These are phyloP conservation scores for Schizophyllum amplum DNA, from an alignment of 1,284 basidiomycete genomes.

Conservation along the genomic window DNA sequence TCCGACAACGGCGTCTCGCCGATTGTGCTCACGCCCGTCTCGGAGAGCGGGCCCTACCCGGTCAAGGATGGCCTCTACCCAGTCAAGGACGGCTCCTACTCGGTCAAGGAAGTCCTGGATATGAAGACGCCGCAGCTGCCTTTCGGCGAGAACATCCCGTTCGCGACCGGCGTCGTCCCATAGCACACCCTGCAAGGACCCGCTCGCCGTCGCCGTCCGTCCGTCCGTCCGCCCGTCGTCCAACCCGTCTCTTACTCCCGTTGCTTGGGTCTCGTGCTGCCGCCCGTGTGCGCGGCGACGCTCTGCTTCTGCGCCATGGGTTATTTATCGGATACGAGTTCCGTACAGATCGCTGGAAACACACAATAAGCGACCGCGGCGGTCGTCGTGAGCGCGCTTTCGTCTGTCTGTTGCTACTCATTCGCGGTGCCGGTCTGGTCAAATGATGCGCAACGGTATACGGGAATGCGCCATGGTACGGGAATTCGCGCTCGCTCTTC, in stretches of 20 bases:
- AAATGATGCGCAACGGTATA: background rate
- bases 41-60: constrained; percentile 23
- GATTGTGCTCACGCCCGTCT: constrained; percentile 20
- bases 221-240: no score
- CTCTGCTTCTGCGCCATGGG: constrained; percentile 4
- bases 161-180: constrained; percentile 46
- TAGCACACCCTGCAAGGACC: no score
- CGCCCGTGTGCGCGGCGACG: background rate
- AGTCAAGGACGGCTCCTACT: constrained; percentile 24
- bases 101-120: constrained; percentile 37
- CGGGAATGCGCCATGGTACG: constrained; percentile 6
- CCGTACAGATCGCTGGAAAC: background rate
- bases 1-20: constrained; percentile 26
- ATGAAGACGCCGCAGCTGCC: constrained; percentile 58
- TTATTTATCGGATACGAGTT: background rate
- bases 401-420: constrained; percentile 7
- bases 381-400: constrained; percentile 10
- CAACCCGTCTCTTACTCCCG: no score
- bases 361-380: constrained; percentile 10
- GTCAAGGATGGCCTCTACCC: no score
- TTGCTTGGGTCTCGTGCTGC: background rate
- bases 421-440: no score
- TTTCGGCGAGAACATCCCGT: constrained; percentile 54
- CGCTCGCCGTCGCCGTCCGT: no score
- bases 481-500: constrained; percentile 7